phyloP scores from a whole-genome alignment of 768 basidiomycete genomes.

The Pleurotus platypus region DNA sequence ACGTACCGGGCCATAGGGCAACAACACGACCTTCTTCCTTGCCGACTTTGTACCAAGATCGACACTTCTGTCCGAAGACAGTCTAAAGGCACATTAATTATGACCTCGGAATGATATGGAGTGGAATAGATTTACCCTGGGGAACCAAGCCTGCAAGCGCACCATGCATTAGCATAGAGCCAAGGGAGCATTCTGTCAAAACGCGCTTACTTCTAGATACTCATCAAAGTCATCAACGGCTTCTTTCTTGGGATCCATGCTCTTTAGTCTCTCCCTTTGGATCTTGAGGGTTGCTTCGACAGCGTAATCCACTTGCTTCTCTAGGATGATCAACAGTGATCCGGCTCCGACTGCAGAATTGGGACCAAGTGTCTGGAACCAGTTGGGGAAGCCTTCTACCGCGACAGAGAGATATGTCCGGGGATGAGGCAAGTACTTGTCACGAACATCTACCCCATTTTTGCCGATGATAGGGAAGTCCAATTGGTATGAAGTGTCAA shows the following conservation, averaged over 20 bases:
- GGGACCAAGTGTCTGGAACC: slow-evolving; percentile 56
- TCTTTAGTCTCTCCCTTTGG: slow-evolving; percentile 59
- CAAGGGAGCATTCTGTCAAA: not conserved
- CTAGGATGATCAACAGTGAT: slow-evolving; percentile 50
- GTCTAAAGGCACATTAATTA: slow-evolving; percentile 31
- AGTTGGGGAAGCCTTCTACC: slow-evolving; percentile 67
- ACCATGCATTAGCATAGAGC: slow-evolving; percentile 2
- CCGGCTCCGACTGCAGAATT: slow-evolving; percentile 54
- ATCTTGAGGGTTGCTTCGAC: slow-evolving; percentile 54
- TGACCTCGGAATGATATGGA: too few relatives aligned
- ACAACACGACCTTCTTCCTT: slow-evolving; percentile 55
- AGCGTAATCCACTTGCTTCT: slow-evolving; percentile 55
- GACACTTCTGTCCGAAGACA: slow-evolving; percentile 54
- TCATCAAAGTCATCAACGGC: slow-evolving; percentile 62
- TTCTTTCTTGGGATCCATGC: slow-evolving; percentile 54
- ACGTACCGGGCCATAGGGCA: slow-evolving; percentile 57
- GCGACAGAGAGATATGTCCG: slow-evolving; percentile 55
- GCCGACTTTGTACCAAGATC: slow-evolving; percentile 64
- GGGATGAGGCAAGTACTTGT: slow-evolving; percentile 54
- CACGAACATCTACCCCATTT: slow-evolving; percentile 44
- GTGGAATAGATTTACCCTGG: slow-evolving; percentile 23
- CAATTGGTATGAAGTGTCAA: slow-evolving; percentile 44
- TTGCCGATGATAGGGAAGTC: slow-evolving; percentile 54
- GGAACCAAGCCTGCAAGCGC: slow-evolving; percentile 40
- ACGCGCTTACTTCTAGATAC: slow-evolving; percentile 45